Conservation (phyloP, 2,329 filamentous ascomycete species). For the Apiospora arundinis region DNA sequence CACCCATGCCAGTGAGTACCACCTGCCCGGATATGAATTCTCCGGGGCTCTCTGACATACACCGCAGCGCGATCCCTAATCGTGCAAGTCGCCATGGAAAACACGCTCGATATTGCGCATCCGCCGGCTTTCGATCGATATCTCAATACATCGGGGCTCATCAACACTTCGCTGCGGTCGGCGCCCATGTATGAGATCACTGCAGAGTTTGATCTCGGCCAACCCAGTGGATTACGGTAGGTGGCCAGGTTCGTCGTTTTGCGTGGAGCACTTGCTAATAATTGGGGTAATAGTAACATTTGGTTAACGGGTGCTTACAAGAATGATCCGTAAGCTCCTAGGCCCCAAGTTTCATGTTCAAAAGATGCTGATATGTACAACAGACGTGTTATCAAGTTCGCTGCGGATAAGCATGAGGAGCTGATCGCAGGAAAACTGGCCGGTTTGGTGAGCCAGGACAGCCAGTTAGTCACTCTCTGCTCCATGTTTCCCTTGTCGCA, state of each 20-base stretch:
- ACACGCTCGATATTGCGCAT: not conserved
- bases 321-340: conserved; percentile 30
- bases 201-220: conserved; percentile 38
- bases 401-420: conserved; percentile 38
- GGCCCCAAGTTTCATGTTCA: fast-evolving
- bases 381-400: conserved; percentile 37
- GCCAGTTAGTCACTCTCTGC: conserved; percentile 36
- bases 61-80: not conserved
- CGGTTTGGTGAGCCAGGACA: conserved; percentile 32
- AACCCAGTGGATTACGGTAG: conserved; percentile 35
- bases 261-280: not conserved
- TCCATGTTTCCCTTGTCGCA: conserved; percentile 42
- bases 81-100: not conserved
- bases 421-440: conserved; percentile 37
- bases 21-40: no score
- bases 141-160: conserved; percentile 30
- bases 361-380: not conserved
- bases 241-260: not conserved
- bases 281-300: conserved; percentile 31
- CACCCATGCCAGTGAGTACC: not conserved
- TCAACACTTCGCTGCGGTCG: conserved; percentile 36
- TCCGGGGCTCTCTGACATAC: not conserved
- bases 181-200: conserved; percentile 38
- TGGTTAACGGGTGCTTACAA: conserved; percentile 42
- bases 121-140: not conserved